phyloP scores from a whole-genome alignment of 371 early-diverging fungal genomes.

The Mortierella sp. region DNA sequence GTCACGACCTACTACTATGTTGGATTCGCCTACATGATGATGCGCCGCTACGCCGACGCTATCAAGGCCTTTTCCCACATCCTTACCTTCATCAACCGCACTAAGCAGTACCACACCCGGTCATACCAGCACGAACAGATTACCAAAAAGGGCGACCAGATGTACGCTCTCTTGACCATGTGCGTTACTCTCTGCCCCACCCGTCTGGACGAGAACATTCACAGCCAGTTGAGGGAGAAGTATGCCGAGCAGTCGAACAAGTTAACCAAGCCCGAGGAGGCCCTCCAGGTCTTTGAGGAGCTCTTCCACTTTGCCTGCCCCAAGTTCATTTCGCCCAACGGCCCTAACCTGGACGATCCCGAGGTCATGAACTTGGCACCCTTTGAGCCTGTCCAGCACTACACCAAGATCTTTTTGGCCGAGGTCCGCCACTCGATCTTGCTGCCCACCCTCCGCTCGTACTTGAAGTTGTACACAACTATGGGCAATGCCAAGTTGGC shows the following conservation, averaged over 20 bases:
- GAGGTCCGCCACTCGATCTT: slow-evolving; percentile 90
- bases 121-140: slow-evolving; percentile 95
- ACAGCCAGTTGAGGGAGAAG: slow-evolving; percentile 90
- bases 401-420: slow-evolving; percentile 86
- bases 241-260: slow-evolving; percentile 91
- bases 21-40: slow-evolving; percentile 98
- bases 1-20: slow-evolving; percentile 97
- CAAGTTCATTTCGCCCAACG: slow-evolving; percentile 92
- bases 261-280: slow-evolving; percentile 84
- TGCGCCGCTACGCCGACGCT: slow-evolving; percentile 96
- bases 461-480: slow-evolving; percentile 94
- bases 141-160: slow-evolving; percentile 93
- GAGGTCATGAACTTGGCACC: slow-evolving; percentile 31
- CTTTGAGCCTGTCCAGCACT: slow-evolving; percentile 81
- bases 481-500: slow-evolving; percentile 92
- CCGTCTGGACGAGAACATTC: slow-evolving; percentile 93
- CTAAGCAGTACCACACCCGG: slow-evolving; percentile 93
- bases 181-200: slow-evolving; percentile 93
- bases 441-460: slow-evolving; percentile 91
- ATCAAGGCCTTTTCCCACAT: slow-evolving; percentile 93
- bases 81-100: slow-evolving; percentile 90
- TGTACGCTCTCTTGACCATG: slow-evolving; percentile 94
- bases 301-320: slow-evolving; percentile 94
- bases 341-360: slow-evolving; percentile 79
- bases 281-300: slow-evolving; percentile 85